These are phyloP conservation scores for Pseudogymnoascus sp. DNA, from an alignment of 2,329 filamentous ascomycete genomes.

Conservation along the genomic window DNA sequence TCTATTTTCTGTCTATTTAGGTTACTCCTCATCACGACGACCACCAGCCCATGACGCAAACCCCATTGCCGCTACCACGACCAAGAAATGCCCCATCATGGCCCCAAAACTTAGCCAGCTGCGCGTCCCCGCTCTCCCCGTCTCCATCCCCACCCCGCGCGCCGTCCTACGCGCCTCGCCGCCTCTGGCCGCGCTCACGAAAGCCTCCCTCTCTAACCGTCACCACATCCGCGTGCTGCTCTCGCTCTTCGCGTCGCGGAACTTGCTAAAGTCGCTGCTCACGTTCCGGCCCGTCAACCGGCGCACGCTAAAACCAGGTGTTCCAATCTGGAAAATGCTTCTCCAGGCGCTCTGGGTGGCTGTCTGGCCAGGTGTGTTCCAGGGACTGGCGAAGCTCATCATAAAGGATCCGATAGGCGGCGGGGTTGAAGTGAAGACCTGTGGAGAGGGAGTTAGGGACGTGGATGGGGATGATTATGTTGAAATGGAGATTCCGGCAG, in stretches of 20 bases:
- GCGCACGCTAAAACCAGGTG: neutral
- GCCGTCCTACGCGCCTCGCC: conserved; percentile 1
- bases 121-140: neutral
- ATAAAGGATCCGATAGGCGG: conserved; percentile 46
- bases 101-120: neutral
- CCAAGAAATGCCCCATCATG: neutral
- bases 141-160: neutral
- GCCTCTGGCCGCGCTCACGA: neutral
- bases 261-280: conserved; percentile 4
- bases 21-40: neutral
- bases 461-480: conserved; percentile 20
- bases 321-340: conserved; percentile 8
- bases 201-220: conserved; percentile 4
- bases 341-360: conserved; percentile 6
- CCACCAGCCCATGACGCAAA: neutral
- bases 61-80: neutral
- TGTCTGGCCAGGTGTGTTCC: conserved; percentile 34
- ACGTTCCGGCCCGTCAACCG: conserved; percentile 3
- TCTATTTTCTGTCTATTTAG: neutral
- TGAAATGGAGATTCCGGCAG: conserved; percentile 42
- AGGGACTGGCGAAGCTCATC: conserved; percentile 41
- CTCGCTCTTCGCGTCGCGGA: neutral
- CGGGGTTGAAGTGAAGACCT: conserved; percentile 48
- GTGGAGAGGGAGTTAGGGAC: conserved; percentile 46
- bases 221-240: conserved; percentile 2